phyloP scores from a whole-genome alignment of 805 yeast species.

The Starmerella gropengiesseri region DNA sequence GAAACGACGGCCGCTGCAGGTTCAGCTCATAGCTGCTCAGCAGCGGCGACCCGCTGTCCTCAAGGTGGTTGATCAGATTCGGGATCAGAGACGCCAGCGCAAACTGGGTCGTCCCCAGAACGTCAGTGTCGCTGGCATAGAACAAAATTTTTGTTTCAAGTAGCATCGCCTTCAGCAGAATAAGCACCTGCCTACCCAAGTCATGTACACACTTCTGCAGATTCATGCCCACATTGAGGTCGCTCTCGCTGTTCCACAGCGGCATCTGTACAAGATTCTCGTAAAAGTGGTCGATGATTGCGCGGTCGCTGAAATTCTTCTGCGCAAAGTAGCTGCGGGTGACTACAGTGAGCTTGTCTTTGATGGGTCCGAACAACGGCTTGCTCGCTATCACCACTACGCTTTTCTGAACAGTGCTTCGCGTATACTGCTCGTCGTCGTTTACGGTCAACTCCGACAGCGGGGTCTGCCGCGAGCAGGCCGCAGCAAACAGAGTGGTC shows the following conservation, averaged over 20 bases:
- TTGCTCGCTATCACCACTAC: constrained; percentile 75
- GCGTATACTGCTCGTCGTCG: constrained; percentile 48
- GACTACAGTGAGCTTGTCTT: constrained; percentile 80
- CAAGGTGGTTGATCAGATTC: constrained; percentile 56
- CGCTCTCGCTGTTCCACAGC: constrained; percentile 38
- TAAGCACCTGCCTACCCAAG: constrained; percentile 49
- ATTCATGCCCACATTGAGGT: constrained; percentile 62
- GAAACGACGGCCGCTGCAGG: constrained; percentile 49
- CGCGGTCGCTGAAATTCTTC: constrained; percentile 58
- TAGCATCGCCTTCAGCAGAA: constrained; percentile 63
- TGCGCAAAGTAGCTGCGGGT: constrained; percentile 81
- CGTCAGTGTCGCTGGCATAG: constrained; percentile 70
- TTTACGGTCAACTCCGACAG: constrained; percentile 47
- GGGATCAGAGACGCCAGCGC: constrained; percentile 78
- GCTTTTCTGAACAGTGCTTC: constrained; percentile 86
- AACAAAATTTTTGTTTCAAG: constrained; percentile 65
- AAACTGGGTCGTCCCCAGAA: constrained; percentile 71
- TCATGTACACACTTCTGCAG: constrained; percentile 51
- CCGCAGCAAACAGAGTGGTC: constrained; percentile 83
- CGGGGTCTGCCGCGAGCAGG: constrained; percentile 78
- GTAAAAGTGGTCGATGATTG: constrained; percentile 56
- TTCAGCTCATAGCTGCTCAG: constrained; percentile 44
- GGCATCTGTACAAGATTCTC: constrained; percentile 40
- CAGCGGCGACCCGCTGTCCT: constrained; percentile 71
- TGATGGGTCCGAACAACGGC: constrained; percentile 76